Percentiles rank a stretch among this genome's conserved stretches.
These are phyloP conservation scores for Naganishia vaughanmartiniae DNA, from an alignment of 768 basidiomycete genomes.

Conservation along the genomic window DNA sequence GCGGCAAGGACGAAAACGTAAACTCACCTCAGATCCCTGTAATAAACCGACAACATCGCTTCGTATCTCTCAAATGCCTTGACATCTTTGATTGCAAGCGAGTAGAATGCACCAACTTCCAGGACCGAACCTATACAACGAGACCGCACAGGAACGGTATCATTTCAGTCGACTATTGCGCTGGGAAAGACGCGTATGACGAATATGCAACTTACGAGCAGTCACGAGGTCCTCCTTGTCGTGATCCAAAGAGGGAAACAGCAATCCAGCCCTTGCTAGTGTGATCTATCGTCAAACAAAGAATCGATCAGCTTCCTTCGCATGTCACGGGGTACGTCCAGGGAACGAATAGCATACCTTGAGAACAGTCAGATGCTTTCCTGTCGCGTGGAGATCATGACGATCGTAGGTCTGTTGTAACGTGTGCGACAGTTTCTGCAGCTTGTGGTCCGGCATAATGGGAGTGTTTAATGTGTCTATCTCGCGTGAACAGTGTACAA, in stretches of 20 bases:
- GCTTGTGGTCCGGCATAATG: constrained; percentile 24
- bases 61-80: constrained; percentile 95
- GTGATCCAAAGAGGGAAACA: constrained; percentile 67
- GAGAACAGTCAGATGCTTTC: constrained; percentile 28
- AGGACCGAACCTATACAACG: constrained; percentile 74
- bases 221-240: constrained; percentile 68
- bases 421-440: not conserved
- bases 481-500: not conserved
- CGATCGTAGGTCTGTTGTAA: constrained; percentile 28
- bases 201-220: constrained; percentile 61
- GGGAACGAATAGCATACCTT: constrained; percentile 6
- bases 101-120: constrained; percentile 92
- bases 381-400: constrained; percentile 11
- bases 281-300: constrained; percentile 60
- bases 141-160: constrained; percentile 31
- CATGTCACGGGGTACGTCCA: not conserved
- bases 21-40: constrained; percentile 72
- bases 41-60: constrained; percentile 83
- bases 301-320: not conserved
- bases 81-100: constrained; percentile 80
- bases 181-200: not conserved
- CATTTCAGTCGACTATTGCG: constrained; percentile 25
- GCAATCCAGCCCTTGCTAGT: constrained; percentile 70
- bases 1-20: not conserved
- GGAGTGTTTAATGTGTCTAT: not conserved